Conservation (phyloP, 208 protist species). For the Leishmania guyanensis region DNA sequence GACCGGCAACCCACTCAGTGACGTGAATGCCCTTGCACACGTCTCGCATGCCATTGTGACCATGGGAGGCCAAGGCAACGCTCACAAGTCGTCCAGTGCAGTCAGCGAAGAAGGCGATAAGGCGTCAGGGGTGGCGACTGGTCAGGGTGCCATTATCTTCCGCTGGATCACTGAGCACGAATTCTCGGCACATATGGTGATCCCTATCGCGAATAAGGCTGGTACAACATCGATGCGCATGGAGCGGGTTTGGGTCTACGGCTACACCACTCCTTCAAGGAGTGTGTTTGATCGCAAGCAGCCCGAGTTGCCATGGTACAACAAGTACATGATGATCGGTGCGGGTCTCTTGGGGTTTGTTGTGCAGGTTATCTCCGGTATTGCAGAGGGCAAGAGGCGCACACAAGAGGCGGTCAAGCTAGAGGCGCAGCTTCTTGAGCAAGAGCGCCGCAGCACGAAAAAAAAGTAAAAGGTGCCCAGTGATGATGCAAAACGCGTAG, state of each 20-base stretch:
- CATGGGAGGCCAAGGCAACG: not conserved
- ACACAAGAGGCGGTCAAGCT: conserved; percentile 32
- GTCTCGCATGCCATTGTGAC: conserved; percentile 23
- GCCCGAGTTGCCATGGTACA: conserved; percentile 26
- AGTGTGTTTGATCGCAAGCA: conserved; percentile 36
- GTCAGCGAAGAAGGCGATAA: not conserved
- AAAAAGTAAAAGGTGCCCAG: conserved; percentile 17
- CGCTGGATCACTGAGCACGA: conserved; percentile 73
- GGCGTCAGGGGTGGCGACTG: not conserved
- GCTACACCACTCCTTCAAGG: conserved; percentile 50
- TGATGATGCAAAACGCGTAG: not conserved
- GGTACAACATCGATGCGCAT: conserved; percentile 1
- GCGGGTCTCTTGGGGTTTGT: conserved; percentile 37
- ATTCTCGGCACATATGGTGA: conserved; percentile 42
- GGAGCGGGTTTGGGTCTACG: conserved; percentile 70
- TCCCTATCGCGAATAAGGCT: conserved; percentile 17
- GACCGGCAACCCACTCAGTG: conserved; percentile 38
- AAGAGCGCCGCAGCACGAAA: conserved; percentile 14
- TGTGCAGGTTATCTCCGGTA: conserved; percentile 48
- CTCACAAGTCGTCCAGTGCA: not conserved
- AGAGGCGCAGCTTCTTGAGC: conserved; percentile 18
- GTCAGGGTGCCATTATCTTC: conserved; percentile 43
- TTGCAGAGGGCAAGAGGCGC: conserved; percentile 42
- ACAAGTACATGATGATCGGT: conserved; percentile 37
- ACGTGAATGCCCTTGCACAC: conserved; percentile 37